Conservation (phyloP, 495 filamentous ascomycete species). For the Cudoniella acicularis region DNA sequence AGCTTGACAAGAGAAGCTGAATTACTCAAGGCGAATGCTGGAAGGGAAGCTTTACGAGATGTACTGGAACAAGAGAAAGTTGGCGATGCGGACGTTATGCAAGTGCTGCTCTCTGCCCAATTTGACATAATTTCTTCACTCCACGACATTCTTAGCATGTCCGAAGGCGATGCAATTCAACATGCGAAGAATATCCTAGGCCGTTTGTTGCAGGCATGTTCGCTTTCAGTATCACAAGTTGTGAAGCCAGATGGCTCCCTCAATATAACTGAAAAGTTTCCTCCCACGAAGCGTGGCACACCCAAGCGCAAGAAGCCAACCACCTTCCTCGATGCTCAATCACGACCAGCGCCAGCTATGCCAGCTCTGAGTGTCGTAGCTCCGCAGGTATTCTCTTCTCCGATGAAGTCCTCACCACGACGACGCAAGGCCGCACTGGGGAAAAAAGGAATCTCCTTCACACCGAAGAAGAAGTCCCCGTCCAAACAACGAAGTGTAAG, state of each 20-base stretch:
- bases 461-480: slow-evolving; percentile 73
- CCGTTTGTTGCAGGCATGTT: slow-evolving; percentile 73
- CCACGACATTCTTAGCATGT: slow-evolving; percentile 73
- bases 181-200: slow-evolving; percentile 75
- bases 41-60: slow-evolving; percentile 72
- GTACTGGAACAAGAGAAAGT: slow-evolving; percentile 80
- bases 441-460: slow-evolving; percentile 79
- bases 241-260: slow-evolving; percentile 86
- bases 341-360: slow-evolving; percentile 33
- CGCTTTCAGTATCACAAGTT: slow-evolving; percentile 68
- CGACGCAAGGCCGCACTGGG: slow-evolving; percentile 64
- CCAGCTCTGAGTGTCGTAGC: slow-evolving; percentile 33
- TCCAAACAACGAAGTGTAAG: slow-evolving; percentile 71
- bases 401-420: slow-evolving; percentile 72
- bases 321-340: slow-evolving; percentile 30
- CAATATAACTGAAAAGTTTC: slow-evolving; percentile 47
- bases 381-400: slow-evolving; percentile 39
- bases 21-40: slow-evolving; percentile 75
- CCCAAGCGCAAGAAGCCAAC: slow-evolving; percentile 66
- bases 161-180: slow-evolving; percentile 74
- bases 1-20: slow-evolving; percentile 79
- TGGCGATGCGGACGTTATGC: slow-evolving; percentile 71
- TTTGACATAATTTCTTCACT: slow-evolving; percentile 86
- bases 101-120: slow-evolving; percentile 80
- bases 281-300: slow-evolving; percentile 66